A percentile compares a stretch with the other conserved stretches of the same genome.
These are phyloP conservation scores for Entomortierella chlamydospora DNA, from an alignment of 192 early-diverging fungal genomes.

Conservation along the genomic window DNA sequence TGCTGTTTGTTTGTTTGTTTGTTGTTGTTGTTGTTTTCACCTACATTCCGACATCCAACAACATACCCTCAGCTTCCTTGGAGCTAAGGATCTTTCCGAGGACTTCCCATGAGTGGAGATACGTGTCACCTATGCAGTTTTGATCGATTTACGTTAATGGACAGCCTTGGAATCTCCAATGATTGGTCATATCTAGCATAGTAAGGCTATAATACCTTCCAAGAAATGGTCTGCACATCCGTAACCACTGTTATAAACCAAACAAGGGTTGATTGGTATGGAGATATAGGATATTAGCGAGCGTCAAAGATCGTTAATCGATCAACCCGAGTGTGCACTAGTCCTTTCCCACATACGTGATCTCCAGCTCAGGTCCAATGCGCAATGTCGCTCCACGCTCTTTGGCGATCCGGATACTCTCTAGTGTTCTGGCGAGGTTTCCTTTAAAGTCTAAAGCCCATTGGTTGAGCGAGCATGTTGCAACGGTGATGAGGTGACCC, in stretches of 20 bases:
- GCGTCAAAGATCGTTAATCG: no score
- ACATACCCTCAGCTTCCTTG: conserved; percentile 77
- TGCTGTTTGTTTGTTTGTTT: no score
- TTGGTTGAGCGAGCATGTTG: conserved; percentile 87
- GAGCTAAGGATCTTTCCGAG: conserved; percentile 78
- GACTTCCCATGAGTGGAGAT: conserved; percentile 94
- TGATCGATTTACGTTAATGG: no score
- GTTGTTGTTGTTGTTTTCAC: no score
- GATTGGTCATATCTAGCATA: not conserved
- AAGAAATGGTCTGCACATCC: conserved; percentile 99
- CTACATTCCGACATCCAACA: conserved; percentile 96
- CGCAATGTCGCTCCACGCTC: conserved; percentile 82
- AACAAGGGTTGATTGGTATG: not conserved
- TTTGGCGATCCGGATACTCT: conserved; percentile 88
- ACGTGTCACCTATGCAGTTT: conserved; percentile 80
- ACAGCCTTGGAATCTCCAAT: not conserved
- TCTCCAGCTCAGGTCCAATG: conserved; percentile 96
- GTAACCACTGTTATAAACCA: conserved; percentile 75
- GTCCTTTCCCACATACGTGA: conserved; percentile 70
- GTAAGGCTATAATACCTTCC: conserved; percentile 69
- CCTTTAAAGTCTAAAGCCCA: conserved; percentile 98
- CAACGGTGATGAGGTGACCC: conserved; percentile 76
- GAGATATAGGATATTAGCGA: not conserved
- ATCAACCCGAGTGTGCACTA: not conserved
- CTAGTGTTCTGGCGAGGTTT: conserved; percentile 87